Evolutionary conservation across 306 rosid genomes (phyloP).

Genomic region (Vigna mungo): DNA sequence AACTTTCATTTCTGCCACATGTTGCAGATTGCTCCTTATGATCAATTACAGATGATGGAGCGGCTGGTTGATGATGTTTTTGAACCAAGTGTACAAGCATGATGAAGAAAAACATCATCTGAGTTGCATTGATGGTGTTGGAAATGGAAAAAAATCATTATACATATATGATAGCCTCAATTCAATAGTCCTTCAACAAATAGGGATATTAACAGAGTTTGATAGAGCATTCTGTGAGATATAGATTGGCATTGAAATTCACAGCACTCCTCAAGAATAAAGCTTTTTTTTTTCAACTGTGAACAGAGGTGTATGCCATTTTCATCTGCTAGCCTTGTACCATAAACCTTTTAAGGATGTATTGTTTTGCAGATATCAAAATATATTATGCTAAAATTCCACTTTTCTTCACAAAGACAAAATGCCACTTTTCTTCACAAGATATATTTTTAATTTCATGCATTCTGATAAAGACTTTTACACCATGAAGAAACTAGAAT

Average conservation of each 20-base stretch:
- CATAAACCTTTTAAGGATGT: neutral
- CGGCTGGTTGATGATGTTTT: constrained; percentile 69
- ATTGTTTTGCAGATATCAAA: constrained; percentile 19
- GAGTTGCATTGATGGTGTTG: constrained; percentile 38
- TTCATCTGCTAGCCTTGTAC: constrained; percentile 25
- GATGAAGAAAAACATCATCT: constrained; percentile 38
- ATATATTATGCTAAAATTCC: neutral
- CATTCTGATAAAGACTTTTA: neutral
- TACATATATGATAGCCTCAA: constrained; percentile 22
- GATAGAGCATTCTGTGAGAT: constrained; percentile 32
- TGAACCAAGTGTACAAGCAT: constrained; percentile 59
- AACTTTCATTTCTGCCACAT: constrained; percentile 18
- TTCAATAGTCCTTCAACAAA: constrained; percentile 28
- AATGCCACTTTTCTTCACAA: neutral
- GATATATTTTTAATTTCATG: neutral
- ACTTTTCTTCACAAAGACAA: neutral
- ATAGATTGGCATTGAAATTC: constrained; percentile 29
- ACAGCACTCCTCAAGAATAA: constrained; percentile 19
- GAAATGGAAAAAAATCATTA: constrained; percentile 17
- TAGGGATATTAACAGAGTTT: constrained; percentile 37
- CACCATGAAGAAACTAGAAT: too few species aligned
- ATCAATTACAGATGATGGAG: constrained; percentile 90
- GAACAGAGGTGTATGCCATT: constrained; percentile 21
- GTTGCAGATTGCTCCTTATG: constrained; percentile 93
- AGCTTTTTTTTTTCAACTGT: constrained; percentile 22